Base-by-base conservation (phyloP, 2,329 filamentous ascomycete species). In the Emericellopsis cladophorae region DNA sequence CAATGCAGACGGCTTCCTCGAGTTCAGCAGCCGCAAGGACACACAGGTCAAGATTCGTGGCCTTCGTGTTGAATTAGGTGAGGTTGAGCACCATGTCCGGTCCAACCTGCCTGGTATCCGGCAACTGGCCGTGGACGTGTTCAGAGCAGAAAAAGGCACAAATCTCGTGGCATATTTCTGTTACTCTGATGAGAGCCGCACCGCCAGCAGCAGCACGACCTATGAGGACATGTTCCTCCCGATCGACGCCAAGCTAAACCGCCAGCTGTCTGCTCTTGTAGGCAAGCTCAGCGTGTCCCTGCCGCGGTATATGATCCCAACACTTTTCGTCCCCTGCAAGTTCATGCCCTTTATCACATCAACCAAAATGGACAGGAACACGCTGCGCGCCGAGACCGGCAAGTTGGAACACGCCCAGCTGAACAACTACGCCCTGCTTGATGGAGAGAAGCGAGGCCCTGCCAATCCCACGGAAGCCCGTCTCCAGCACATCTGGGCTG, bases 221-320 rank as follows among this genome's bases (percentile, higher is more conserved):
- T 36, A 32, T 6, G n/a, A 7, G 26, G 39, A 34, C 18, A 42
- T 47, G 15, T 48, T 52, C 37, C 35, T 38, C 2, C 40, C 42
- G 14, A 35, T 42, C 14, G 26, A 44, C 12, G 37, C 36, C 9
- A 36, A 44, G 36, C 31, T 42, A 32, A 41, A 48, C 22, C 42
- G 39, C 8, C 39, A 12, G 15, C 18, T 35, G n/a, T 8, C 32
- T 14, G 9, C 7, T 4, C 9, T 35, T 5, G 18, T 15, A 8
- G 32, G 32, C 32, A 10, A 15, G n/a, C 32, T 35, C 9, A 7
- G n/a, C n/a, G 32, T 35, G 9, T 10, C n/a, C 5, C 32, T 35
- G 5, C 32, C 32, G 32, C 18, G n/a, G n/a, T 35, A 35, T 14
- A 35, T 35, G 32, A 14, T 35, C 32, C 32, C 32, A 14, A 35